Conservation (phyloP, 495 filamentous ascomycete genomes). For the Letharia columbiana region DNA sequence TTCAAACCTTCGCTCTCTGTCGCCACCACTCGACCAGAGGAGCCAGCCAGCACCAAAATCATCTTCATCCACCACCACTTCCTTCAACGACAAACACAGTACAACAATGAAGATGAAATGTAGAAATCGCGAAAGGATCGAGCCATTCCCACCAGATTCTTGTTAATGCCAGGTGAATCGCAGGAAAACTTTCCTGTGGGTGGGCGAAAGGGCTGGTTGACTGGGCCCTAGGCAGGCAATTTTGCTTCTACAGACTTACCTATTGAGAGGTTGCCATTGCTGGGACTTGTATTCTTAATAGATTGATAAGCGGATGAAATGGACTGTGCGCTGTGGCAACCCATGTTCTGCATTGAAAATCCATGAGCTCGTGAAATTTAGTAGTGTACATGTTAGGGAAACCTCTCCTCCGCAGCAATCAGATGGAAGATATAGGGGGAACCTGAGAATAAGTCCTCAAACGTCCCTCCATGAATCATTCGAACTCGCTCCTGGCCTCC, state of each 20-base stretch:
- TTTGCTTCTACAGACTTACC: too few species aligned
- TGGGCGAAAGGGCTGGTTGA: background rate
- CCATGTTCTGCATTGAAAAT: background rate
- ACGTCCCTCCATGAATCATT: slow-evolving; percentile 20
- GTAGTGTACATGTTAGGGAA: background rate
- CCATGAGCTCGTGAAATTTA: background rate
- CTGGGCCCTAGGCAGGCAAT: background rate
- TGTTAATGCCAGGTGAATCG: background rate
- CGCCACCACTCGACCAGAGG: background rate
- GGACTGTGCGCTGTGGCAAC: background rate
- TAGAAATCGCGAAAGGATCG: background rate
- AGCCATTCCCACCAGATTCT: background rate
- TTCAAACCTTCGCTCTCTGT: background rate
- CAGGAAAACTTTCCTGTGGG: background rate
- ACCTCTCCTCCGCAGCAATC: background rate
- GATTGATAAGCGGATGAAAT: background rate
- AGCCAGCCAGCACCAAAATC: background rate
- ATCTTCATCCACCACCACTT: too few species aligned
- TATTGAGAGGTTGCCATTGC: background rate
- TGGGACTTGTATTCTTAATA: background rate
- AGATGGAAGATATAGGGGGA: background rate
- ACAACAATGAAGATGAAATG: background rate
- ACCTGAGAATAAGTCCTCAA: slow-evolving; percentile 3
- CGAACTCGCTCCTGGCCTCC: slow-evolving; percentile 9
- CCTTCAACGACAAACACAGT: background rate